A percentile compares a stretch with the other conserved stretches of the same genome.
Evolutionary conservation across 768 basidiomycete species (phyloP).

Genomic region (Rhodotorula babjevae): DNA sequence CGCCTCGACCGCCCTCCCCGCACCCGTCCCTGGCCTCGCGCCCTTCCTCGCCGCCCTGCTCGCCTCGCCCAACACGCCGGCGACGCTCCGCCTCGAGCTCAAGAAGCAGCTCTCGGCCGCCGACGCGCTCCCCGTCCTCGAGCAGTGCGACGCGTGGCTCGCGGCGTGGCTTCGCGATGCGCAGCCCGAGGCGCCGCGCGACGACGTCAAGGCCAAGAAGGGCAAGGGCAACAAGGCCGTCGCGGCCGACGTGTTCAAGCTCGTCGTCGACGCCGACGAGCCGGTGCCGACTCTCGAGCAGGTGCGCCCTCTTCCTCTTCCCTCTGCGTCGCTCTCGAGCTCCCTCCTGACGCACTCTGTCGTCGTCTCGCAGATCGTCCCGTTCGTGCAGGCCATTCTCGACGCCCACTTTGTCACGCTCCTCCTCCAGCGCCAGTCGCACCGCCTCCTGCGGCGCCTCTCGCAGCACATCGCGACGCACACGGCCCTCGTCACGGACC

Average conservation of each 20-base stretch:
- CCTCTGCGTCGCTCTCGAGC: too few relatives aligned
- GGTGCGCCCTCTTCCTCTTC: slow-evolving; percentile 8
- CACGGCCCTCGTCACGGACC: slow-evolving; percentile 23
- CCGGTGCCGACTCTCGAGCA: slow-evolving; percentile 13
- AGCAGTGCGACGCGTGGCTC: slow-evolving; percentile 33
- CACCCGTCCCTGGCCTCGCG: neutral
- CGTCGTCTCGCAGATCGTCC: slow-evolving; percentile 14
- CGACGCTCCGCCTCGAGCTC: slow-evolving; percentile 25
- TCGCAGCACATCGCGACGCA: slow-evolving; percentile 21
- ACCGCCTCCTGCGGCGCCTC: slow-evolving; percentile 36
- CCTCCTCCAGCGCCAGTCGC: slow-evolving; percentile 34
- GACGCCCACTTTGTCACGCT: slow-evolving; percentile 40
- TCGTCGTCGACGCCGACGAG: neutral
- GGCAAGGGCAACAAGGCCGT: slow-evolving; percentile 13
- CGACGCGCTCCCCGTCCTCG: slow-evolving; percentile 31
- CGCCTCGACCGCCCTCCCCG: neutral
- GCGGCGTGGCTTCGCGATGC: slow-evolving; percentile 18
- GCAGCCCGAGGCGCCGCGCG: neutral
- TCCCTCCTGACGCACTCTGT: neutral
- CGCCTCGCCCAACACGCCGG: slow-evolving; percentile 13
- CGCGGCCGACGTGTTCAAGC: neutral
- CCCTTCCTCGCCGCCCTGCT: slow-evolving; percentile 26
- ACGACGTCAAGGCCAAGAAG: slow-evolving; percentile 2
- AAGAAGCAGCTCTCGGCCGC: slow-evolving; percentile 24
- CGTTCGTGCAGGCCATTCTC: slow-evolving; percentile 35